Base-by-base conservation (phyloP, 2,329 filamentous ascomycete species). In the Diaporthe ampelina region DNA sequence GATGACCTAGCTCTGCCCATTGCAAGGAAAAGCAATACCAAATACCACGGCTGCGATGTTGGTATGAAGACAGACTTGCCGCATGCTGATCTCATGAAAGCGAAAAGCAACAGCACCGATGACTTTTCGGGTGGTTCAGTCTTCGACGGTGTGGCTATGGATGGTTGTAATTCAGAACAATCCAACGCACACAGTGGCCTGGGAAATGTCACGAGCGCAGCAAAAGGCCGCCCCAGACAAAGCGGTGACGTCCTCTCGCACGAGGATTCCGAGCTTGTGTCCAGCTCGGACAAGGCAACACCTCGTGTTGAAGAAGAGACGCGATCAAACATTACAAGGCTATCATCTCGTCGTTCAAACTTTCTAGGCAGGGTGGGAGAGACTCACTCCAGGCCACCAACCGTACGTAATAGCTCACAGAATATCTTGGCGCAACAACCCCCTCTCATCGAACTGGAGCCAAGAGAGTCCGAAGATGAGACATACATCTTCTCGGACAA, bases 61-160 rank as follows among this genome's bases (percentile, higher is more conserved):
- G n/a, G 24, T 19, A 50, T n/a, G 21, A 65, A 11, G 26, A 65
- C 43, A n/a, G 37, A 37, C 19, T 3, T 9, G 8, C 29, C 19
- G 2, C 69, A 61, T 11, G 21, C 35, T 8, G 56, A 40, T 29
- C 24, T 72, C 10, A 11, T 19, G 8, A 63, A 56, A 54, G 13
- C 24, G 13, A n/a, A 56, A 54, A 72, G 70, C n/a, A 54, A 52
- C 57, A 72, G 57, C 9, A 72, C 70, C 35, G 57, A 72, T 21
- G 40, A 56, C 32, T 63, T 54, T 45, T 63, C 70, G 9, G 70
- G 35, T 13, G 48, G 43, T 11, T 56, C 70, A 13, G n/a, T 72
- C 17, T 32, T 63, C 50, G 70, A 72, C 13, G 32, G 48, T 17
- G 1, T 65, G n/a, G 3, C 15, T 21, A 26, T 8, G 26, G 32